Base-by-base conservation (phyloP, 2,329 filamentous ascomycete genomes). In the Rhexocercosporidium sp. region DNA sequence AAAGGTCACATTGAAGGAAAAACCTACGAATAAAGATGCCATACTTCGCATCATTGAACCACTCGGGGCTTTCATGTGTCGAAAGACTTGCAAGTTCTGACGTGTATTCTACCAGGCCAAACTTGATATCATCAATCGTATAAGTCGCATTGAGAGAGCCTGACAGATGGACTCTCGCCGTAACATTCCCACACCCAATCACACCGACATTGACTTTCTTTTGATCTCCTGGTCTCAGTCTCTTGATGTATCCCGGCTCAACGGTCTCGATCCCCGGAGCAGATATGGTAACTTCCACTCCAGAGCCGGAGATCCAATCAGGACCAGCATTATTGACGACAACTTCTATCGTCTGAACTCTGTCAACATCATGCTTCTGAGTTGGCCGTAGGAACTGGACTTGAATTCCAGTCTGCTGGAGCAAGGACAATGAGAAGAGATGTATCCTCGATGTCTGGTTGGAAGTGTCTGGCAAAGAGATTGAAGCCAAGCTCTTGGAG, bases 1-100 rank as follows among this genome's bases (percentile, higher is more conserved):
- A 34, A 11, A 7, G 14, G 12, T 22, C 18, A 31, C 29, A 11
- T 3, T 34, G 2, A 37, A 22, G 3, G 5, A 3, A 56, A n/a
- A 20, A 66, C 66, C 27, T 57, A 66, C 62, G 86, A 47, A 88
- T 85, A 71, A 89, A 88, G 44, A 88, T 88, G 0, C 86, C 86
- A 68, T 80, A 88, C 66, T 89, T 88, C 25, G 79, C 83, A 49
- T 82, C 79, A 63, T 85, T 80, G 69, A 82, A 88, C 86, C 86
- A 88, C 5, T 80, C 77, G 0, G 85, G 85, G 16, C 81, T 80
- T 72, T 82, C 81, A 56, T 82, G 81, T 20, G 74, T 75, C 1
- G 76, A 75, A 3, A 83, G 74, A 65, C 77, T 81, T 11, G 76
- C 72, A 0, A 77, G 59, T 9, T 80, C 79, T 4, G 76, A 66